Evolutionary conservation across 2,329 filamentous ascomycete species (phyloP), one percentile per base, ranked within the genome.

Genomic region (Xenoacremonium recifei): DNA sequence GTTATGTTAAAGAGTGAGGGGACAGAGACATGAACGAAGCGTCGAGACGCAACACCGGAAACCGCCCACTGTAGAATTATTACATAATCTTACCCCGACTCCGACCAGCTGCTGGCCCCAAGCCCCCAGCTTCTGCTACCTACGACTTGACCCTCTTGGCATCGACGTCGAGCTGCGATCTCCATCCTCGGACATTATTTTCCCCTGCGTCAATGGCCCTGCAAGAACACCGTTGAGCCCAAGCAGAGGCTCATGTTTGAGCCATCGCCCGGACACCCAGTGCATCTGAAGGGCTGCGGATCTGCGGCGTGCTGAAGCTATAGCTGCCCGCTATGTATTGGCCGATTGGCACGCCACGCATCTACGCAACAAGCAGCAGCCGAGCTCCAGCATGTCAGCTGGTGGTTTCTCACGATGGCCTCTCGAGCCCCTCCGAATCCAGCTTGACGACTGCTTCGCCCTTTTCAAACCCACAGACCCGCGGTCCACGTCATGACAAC

Each of bases 311-410:
- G 49, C 53, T 57, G 52, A 54, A 49, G 53, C 52, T 55, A 49
- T 51, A 52, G 50, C 49, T 51, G 46, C 48, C 44, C 62, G 74
- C 71, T 75, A 95, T 93, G 89, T 95, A 95, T 77, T 95, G 89
- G 89, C 89, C 89, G 61, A 80, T 90, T 66, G 88, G 87, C 66
- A 87, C 87, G 64, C 87, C 89, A 62, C 83, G 84, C 65, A 83
- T 91, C 65, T 92, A 89, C 72, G 84, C 87, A 61, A 86, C 86
- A 57, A 87, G 77, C 70, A 87, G 81, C 69, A 79, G 77, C 60
- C 75, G 76, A 63, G 67, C 73, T 53, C 66, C 73, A 41, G 65
- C 69, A 42, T 65, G 73, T 52, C 75, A 70, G 48, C 62, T 75
- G 43, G 69, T 76, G 48, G 67, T 80, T 47, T 79, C 76, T 39